Base-by-base conservation (phyloP, 2,329 filamentous ascomycete species). In the Fusarium fujikuroi region DNA sequence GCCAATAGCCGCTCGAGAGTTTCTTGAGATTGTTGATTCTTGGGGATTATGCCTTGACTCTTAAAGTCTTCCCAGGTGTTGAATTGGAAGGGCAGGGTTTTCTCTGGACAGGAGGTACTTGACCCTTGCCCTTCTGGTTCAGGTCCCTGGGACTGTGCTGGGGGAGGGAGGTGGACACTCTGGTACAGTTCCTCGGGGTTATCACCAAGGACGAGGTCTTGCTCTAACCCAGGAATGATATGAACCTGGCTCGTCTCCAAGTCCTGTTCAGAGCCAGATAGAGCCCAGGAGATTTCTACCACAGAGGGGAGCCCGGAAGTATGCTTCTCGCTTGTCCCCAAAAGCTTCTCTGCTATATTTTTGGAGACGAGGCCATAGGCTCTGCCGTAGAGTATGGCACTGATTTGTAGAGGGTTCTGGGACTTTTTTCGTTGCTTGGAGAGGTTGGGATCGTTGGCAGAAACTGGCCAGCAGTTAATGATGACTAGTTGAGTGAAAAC, bases 181-280 rank as follows among this genome's bases (percentile, higher is more conserved):
- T 56, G 36, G 14, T 39, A 54, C 4, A 70, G 28, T 19, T 70
- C 60, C 9, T 70, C 32, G 1, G 52, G 54, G 10, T 49, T 40
- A n/a, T 54, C 34, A 18, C 67, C 66, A 8, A 70, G 60, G 21
- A 70, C 25, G n/a, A 70, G 52, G 14, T 70, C 67, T 7, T 70
- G 60, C 16, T 70, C 16, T 23, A 70, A n/a, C 7, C n/a, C 67
- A 30, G 60, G 60, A 42, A 60, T 34, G 21, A 70, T 25, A 9
- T 54, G 60, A n/a, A 60, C 66, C 19, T 59, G 52, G 19, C 60
- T 70, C 10, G 52, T 70, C 21, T 70, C 47, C 19, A 70, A 39
- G 32, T 49, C 34, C 32, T 66, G 52, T 14, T 54, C 23, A 21
- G 42, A 42, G 1, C 66, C 66, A 9, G 43, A 42, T 7, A 49